These are phyloP conservation scores for Exophiala bonariae DNA, from an alignment of 2,329 filamentous ascomycete species.

Conservation along the genomic window DNA sequence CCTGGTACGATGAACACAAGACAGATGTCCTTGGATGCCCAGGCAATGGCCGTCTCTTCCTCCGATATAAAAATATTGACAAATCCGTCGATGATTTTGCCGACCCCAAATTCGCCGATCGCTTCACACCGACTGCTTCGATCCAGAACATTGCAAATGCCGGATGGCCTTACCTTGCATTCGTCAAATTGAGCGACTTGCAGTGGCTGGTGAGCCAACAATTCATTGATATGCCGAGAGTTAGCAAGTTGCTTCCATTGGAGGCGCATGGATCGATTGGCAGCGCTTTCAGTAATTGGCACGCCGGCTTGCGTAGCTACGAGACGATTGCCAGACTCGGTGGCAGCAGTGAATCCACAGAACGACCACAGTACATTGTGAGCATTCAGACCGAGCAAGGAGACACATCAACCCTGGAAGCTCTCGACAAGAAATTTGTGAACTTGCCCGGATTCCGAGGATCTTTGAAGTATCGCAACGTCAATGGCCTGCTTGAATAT, in stretches of 20 bases:
- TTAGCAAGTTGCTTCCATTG: conserved; percentile 8
- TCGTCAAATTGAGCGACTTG: conserved; percentile 14
- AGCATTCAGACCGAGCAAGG: conserved; percentile 10
- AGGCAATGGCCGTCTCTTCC: conserved; percentile 19
- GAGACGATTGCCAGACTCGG: conserved; percentile 5
- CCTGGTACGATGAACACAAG: conserved; percentile 18
- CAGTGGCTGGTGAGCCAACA: conserved; percentile 15
- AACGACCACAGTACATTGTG: conserved; percentile 10
- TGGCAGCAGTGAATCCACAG: neutral
- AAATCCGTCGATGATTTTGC: neutral
- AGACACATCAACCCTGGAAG: conserved; percentile 5
- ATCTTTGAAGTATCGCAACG: conserved; percentile 9
- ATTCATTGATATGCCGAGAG: conserved; percentile 16
- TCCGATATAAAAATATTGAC: conserved; percentile 16
- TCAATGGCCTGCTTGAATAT: conserved; percentile 13
- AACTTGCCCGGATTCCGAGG: conserved; percentile 10
- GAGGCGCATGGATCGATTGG: conserved; percentile 16
- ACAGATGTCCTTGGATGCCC: conserved; percentile 13
- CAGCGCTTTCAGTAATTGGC: conserved; percentile 13
- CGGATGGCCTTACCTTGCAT: conserved; percentile 15
- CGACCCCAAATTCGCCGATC: conserved; percentile 7
- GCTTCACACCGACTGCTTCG: conserved; percentile 2
- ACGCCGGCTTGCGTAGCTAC: conserved; percentile 14
- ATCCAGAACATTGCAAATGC: conserved; percentile 6
- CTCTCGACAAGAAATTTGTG: conserved; percentile 7